These are phyloP conservation scores for Aspergillus eucalypticola DNA, from an alignment of 2,329 filamentous ascomycete genomes.

Conservation along the genomic window DNA sequence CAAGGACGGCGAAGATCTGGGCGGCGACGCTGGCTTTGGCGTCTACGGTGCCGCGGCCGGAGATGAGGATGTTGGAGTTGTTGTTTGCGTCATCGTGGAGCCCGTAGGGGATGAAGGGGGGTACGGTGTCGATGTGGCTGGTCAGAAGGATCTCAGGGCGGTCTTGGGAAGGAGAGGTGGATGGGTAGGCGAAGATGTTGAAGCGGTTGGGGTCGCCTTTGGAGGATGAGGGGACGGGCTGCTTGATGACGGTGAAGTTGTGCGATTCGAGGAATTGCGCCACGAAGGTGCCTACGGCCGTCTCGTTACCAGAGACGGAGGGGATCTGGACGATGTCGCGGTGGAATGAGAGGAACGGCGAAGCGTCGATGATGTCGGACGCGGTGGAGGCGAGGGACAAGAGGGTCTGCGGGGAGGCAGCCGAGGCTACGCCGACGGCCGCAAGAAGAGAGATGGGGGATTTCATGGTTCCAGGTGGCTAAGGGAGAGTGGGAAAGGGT, in stretches of 20 bases:
- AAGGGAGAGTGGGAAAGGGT: not conserved
- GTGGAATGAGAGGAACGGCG: constrained; percentile 69
- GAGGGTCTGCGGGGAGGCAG: constrained; percentile 26
- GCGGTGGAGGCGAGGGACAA: constrained; percentile 2
- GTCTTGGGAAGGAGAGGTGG: constrained; percentile 18
- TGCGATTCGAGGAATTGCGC: constrained; percentile 62
- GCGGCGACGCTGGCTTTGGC: constrained; percentile 50
- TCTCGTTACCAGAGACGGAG: constrained; percentile 71
- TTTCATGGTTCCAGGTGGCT: constrained; percentile 10
- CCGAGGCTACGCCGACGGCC: constrained; percentile 20
- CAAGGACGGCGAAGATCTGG: constrained; percentile 46
- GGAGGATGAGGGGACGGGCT: constrained; percentile 36
- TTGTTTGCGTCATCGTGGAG: constrained; percentile 33
- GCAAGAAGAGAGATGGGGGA: constrained; percentile 19
- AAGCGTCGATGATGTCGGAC: constrained; percentile 41
- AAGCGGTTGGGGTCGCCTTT: constrained; percentile 53
- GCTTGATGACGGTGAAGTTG: constrained; percentile 64
- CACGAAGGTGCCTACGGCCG: constrained; percentile 68
- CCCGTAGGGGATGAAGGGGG: constrained; percentile 50
- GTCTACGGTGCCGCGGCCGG: constrained; percentile 50
- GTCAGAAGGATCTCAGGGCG: constrained; percentile 49
- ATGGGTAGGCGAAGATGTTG: constrained; percentile 71
- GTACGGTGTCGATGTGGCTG: constrained; percentile 77
- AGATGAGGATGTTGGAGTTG: constrained; percentile 37
- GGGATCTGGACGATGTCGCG: constrained; percentile 71